A percentile compares a stretch with the other conserved stretches of the same genome.
These are phyloP conservation scores for Ceratobasidium sp. DNA, from an alignment of 1,284 basidiomycete species.

Conservation along the genomic window DNA sequence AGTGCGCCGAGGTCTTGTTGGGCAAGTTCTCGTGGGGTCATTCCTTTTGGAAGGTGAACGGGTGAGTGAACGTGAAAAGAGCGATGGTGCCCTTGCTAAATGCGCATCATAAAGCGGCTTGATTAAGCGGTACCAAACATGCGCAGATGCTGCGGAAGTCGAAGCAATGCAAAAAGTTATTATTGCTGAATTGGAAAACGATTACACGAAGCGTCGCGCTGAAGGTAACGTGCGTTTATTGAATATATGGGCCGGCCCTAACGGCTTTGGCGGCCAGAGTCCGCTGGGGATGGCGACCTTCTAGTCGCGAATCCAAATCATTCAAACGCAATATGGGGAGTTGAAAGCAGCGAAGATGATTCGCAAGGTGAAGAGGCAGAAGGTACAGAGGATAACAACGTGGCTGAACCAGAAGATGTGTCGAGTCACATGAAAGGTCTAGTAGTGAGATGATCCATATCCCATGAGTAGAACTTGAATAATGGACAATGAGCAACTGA, in stretches of 20 bases:
- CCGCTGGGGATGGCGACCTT: constrained; percentile 59
- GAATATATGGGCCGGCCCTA: background rate
- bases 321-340: constrained; percentile 42
- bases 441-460: constrained; percentile 34
- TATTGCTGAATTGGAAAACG: constrained; percentile 73
- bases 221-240: constrained; percentile 55
- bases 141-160: constrained; percentile 69
- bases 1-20: constrained; percentile 78
- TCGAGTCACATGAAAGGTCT: constrained; percentile 14
- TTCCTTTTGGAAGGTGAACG: constrained; percentile 84
- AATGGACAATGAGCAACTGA: constrained; percentile 17
- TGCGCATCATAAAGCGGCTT: constrained; percentile 58
- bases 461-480: constrained; percentile 17
- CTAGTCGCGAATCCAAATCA: constrained; percentile 67
- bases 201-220: constrained; percentile 60
- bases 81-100: background rate
- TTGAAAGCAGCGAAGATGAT: constrained; percentile 47
- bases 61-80: constrained; percentile 55
- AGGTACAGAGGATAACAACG: constrained; percentile 42
- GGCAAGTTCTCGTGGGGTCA: constrained; percentile 86
- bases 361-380: constrained; percentile 17
- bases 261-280: constrained; percentile 45
- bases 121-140: constrained; percentile 75
- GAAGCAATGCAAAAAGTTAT: constrained; percentile 71
- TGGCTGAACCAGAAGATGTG: constrained; percentile 44